Evolutionary conservation across 1,284 basidiomycete genomes (phyloP).

Genomic region (Ceratobasidium sp.): DNA sequence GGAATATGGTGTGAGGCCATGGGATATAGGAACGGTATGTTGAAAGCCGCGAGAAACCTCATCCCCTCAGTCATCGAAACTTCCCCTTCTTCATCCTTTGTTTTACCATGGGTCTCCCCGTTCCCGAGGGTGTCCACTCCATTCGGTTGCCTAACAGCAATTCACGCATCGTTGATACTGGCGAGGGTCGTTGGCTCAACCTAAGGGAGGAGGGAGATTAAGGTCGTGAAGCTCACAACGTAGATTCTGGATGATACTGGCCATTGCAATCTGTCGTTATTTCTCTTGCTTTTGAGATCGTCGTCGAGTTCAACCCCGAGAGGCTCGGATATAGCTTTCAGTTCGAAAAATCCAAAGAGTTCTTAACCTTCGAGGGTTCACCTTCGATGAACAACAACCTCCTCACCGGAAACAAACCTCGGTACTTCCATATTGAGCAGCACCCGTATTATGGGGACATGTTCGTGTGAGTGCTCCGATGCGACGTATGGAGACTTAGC

Average conservation of each 20-base stretch:
- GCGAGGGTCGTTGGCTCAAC: not conserved
- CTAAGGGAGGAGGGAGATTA: not conserved
- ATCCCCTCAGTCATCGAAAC: not conserved
- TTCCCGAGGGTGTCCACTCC: not conserved
- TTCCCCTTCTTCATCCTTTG: not conserved
- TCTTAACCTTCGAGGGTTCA: not conserved
- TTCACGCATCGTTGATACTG: not conserved
- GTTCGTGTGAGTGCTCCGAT: not conserved
- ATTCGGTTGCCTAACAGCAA: not conserved
- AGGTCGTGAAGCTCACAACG: not conserved
- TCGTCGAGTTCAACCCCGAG: not conserved
- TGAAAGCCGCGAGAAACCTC: too few relatives aligned
- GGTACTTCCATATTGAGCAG: not conserved
- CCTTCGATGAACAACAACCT: not conserved
- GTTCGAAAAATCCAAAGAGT: not conserved
- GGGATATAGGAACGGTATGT: too few relatives aligned
- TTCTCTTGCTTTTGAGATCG: not conserved
- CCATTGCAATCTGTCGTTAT: not conserved
- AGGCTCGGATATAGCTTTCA: not conserved
- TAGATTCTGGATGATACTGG: not conserved
- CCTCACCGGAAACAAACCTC: slow-evolving; percentile 3
- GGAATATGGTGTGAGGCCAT: too few relatives aligned
- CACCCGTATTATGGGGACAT: not conserved
- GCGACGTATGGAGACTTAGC: not conserved
- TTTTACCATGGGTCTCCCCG: not conserved